Evolutionary conservation across 2,329 filamentous ascomycete species (phyloP).

Genomic region (Zopfia rhizophila): DNA sequence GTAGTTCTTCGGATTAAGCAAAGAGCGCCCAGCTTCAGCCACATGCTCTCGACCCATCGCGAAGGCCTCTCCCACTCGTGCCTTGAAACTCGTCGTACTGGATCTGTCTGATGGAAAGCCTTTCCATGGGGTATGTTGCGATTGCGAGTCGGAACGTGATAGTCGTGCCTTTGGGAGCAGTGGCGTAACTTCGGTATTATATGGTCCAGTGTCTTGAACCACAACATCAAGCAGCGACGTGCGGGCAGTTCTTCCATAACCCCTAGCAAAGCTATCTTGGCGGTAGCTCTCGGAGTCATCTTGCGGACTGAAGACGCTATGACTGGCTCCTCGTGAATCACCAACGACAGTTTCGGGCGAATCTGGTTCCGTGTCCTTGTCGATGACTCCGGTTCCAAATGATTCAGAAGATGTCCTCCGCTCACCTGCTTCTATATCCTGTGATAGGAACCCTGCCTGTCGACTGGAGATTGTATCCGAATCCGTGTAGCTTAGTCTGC

Average conservation of each 20-base stretch:
- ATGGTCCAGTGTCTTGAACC: constrained; percentile 38
- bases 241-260: background rate
- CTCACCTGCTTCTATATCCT: constrained; percentile 32
- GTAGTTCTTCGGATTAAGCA: constrained; percentile 76
- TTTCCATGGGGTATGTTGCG: constrained; percentile 24
- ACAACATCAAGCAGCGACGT: constrained; percentile 31
- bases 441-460: constrained; percentile 13
- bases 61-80: constrained; percentile 31
- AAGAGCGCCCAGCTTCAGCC: constrained; percentile 34
- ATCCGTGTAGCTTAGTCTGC: constrained; percentile 37
- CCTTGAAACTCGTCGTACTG: constrained; percentile 34
- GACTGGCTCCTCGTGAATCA: constrained; percentile 20
- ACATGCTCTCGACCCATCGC: constrained; percentile 33
- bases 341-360: constrained; percentile 57
- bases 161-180: constrained; percentile 49
- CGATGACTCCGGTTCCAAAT: constrained; percentile 64
- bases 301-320: constrained; percentile 40
- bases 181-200: constrained; percentile 43
- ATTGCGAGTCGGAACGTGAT: constrained; percentile 32
- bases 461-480: constrained; percentile 32
- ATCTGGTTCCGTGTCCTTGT: constrained; percentile 69
- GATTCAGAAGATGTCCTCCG: constrained; percentile 43
- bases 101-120: constrained; percentile 23
- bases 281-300: constrained; percentile 4
- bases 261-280: constrained; percentile 12